Base-by-base conservation (phyloP, 2,329 filamentous ascomycete species). In the Aspergillus fijiensis region DNA sequence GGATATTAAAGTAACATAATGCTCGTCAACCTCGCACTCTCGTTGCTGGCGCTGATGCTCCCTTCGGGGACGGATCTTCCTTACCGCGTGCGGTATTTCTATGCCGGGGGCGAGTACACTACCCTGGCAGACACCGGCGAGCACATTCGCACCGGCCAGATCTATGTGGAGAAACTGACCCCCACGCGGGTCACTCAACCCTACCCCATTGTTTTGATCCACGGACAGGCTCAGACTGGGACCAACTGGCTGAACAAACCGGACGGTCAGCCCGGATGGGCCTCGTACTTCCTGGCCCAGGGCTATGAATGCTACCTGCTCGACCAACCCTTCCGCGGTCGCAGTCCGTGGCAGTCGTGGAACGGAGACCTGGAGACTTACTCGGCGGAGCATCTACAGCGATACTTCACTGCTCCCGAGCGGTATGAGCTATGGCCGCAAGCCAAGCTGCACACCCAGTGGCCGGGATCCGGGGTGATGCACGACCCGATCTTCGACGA, bases 201-300 rank as follows among this genome's bases (percentile, higher is more conserved):
- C 7, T 65, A 69, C 59, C 74, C 74, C 7, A 66, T 76, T 45
- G 67, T 76, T 16, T 71, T 76, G 29, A 66, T 73, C 12, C 72
- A 72, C 45, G 72, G 72, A 7, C 60, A 58, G 25, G 71, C 61
- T 16, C 72, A 74, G 58, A 72, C 73, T 16, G 72, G 69, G n/a
- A 73, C 72, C 5, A 78, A 78, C 53, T 81, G 74, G 73, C 68
- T 80, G 31, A 81, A 80, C 60, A 83, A 79, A 35, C 81, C 81
- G 3, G 80, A 83, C 63, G 77, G 75, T 35, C 70, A 76, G 5
- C 61, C 70, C 58, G 81, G 81, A 48, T 83, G 80, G 81, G 79
- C 80, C 2, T 77, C 79, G 0, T 79, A 76, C 60, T 82, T 81
- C 60, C 67, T 82, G 16, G 66, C 72, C 7, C 67, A 76, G 31